A percentile compares a stretch with the other conserved stretches of the same genome.
phyloP scores from a whole-genome alignment of 805 yeast genomes.

The Candida sanyiensis region DNA sequence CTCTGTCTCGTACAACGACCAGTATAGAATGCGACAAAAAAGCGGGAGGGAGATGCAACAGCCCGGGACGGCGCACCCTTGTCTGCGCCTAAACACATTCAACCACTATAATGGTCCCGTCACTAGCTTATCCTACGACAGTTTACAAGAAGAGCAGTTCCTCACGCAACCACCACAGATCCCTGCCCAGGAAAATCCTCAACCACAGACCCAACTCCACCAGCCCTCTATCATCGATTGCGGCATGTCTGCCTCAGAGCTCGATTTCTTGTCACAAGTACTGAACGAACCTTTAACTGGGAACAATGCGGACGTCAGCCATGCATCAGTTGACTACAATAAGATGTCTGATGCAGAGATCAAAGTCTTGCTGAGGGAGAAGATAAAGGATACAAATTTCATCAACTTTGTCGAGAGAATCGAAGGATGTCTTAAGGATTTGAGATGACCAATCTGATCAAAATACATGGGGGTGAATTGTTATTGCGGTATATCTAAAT shows the following conservation, averaged over 20 bases:
- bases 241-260: too few species aligned
- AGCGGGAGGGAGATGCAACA: too few species aligned
- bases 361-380: constrained; percentile 13
- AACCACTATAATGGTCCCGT: constrained; percentile 5
- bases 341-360: constrained; percentile 19
- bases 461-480: too few species aligned
- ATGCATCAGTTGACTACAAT: constrained; percentile 1
- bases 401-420: constrained; percentile 23
- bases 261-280: constrained; percentile 16
- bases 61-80: constrained; percentile 2
- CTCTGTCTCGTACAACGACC: constrained; percentile 4
- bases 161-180: constrained; percentile 1
- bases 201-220: constrained; percentile 1
- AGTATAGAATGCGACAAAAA: constrained; percentile 1
- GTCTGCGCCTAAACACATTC: constrained; percentile 1
- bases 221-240: neutral
- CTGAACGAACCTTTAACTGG: constrained; percentile 10
- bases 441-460: too few species aligned
- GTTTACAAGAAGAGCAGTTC: constrained; percentile 3
- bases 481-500: too few species aligned
- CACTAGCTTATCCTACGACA: constrained; percentile 4
- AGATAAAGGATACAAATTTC: constrained; percentile 22
- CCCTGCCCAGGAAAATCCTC: too few species aligned
- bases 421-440: constrained; percentile 18
- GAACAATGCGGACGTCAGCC: neutral